Base-by-base conservation (phyloP, 768 basidiomycete genomes). In the Pleurotus tuber-regium region DNA sequence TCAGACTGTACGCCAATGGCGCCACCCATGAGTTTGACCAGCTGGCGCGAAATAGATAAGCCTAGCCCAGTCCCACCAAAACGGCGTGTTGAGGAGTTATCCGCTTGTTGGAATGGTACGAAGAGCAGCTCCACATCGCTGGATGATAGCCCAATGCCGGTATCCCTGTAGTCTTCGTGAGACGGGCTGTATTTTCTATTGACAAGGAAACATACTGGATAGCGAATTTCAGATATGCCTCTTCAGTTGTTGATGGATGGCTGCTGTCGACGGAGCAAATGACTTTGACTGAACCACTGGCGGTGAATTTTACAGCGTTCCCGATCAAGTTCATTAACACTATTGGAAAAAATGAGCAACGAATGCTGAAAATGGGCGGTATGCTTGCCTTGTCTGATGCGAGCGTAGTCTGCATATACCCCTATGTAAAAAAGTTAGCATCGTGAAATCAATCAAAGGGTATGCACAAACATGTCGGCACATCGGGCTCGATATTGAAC, bases 41-140 rank as follows among this genome's bases (percentile, higher is more conserved):
- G 69, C 57, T 87, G 83, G 11, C 84, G 77, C 6, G 85, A 87
- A 56, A 89, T 89, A 4, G 84, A 86, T 19, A 88, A 67, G 16
- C 87, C 87, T 7, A 89, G 64, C 8, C 87, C 87, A n/a, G 87
- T 88, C 2, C 87, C 87, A 40, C 87, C 87, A 59, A 86, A 89
- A 5, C 82, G 76, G 23, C 87, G 80, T 5, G 87, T 88, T 0
- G 85, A 86, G 0, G 86, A 87, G 56, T 85, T 87, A 70, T 88
- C 87, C 8, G 86, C 86, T 66, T 89, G 87, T 56, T 85, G 84
- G 57, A 89, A 89, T 7, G 87, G 87, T 16, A 84, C 79, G 56
- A 88, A 89, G 3, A 89, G 66, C 6, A 80, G 71, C 42, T 84
- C 82, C 2, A 84, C 79, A 54, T 88, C 86, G 53, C 76, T 82